phyloP scores from a whole-genome alignment of 2,329 filamentous ascomycete genomes.

The Beauveria scarabaeidicola region DNA sequence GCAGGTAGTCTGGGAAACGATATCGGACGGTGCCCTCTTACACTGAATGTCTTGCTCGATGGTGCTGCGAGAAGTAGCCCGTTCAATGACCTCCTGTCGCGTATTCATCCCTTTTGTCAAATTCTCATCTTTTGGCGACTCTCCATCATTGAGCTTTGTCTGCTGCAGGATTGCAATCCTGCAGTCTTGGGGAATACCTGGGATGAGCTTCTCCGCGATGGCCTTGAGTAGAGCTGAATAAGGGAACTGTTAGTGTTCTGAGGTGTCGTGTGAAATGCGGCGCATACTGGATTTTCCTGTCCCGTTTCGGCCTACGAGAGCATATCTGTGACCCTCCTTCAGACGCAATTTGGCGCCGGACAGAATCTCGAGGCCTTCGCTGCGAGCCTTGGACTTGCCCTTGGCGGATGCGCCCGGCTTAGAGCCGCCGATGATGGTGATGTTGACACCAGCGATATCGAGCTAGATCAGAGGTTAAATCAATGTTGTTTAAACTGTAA shows the following conservation, averaged over 20 bases:
- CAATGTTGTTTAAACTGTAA: not conserved
- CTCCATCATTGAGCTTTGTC: slow-evolving; percentile 31
- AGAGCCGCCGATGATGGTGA: slow-evolving; percentile 43
- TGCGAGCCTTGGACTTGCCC: slow-evolving; percentile 42
- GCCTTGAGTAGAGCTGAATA: slow-evolving; percentile 58
- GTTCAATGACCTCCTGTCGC: slow-evolving; percentile 59
- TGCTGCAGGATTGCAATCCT: slow-evolving; percentile 63
- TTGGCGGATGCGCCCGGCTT: slow-evolving; percentile 18
- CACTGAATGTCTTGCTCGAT: slow-evolving; percentile 53
- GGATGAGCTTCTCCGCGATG: slow-evolving; percentile 69
- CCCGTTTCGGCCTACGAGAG: slow-evolving; percentile 71
- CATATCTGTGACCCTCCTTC: slow-evolving; percentile 67
- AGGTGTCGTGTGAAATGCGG: not conserved
- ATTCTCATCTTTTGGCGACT: slow-evolving; percentile 6
- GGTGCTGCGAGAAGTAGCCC: slow-evolving; percentile 46
- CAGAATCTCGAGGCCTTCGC: slow-evolving; percentile 57
- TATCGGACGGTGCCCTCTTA: slow-evolving; percentile 22
- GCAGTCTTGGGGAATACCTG: slow-evolving; percentile 60
- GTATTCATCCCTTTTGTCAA: slow-evolving; percentile 33
- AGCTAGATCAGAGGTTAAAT: slow-evolving; percentile 39
- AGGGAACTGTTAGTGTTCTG: not conserved
- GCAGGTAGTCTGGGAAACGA: not conserved
- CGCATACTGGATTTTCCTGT: slow-evolving; percentile 69
- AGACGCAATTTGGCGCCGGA: slow-evolving; percentile 60
- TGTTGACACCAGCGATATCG: slow-evolving; percentile 64